Percentiles rank a stretch among this genome's conserved stretches.
These are phyloP conservation scores for Solanum ahanhuiri DNA, from an alignment of 257 asterid genomes.

Conservation along the genomic window DNA sequence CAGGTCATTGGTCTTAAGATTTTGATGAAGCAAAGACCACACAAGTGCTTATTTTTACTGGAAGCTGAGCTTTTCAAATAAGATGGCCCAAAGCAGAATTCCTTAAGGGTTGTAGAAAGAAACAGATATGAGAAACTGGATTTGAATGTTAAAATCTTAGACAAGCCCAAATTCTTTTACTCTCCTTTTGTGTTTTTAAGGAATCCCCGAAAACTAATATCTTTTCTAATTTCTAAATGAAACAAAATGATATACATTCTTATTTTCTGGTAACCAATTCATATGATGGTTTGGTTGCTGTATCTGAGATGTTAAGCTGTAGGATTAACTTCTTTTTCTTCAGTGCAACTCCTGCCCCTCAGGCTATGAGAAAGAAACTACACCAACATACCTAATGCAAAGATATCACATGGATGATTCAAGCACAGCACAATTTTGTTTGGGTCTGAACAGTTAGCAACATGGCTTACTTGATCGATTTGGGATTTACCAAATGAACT, in stretches of 20 bases:
- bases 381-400: not conserved
- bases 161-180: not conserved
- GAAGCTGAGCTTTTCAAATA: not conserved
- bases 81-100: not conserved
- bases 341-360: not conserved
- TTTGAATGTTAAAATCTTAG: not conserved
- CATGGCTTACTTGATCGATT: not conserved
- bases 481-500: not conserved
- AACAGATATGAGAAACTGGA: not conserved
- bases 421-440: not conserved
- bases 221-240: not conserved
- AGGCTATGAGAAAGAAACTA: not conserved
- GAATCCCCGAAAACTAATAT: not conserved
- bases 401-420: not conserved
- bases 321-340: not conserved
- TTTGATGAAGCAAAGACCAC: not conserved
- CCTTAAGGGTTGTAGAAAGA: not conserved
- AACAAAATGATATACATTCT: not conserved
- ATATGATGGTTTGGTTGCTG: not conserved
- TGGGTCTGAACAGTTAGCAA: not conserved
- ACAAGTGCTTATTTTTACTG: not conserved
- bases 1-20: not conserved
- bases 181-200: not conserved
- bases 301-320: not conserved
- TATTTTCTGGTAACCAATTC: not conserved